These are phyloP conservation scores for Emericellopsis terricola DNA, from an alignment of 495 filamentous ascomycete species.

Conservation along the genomic window DNA sequence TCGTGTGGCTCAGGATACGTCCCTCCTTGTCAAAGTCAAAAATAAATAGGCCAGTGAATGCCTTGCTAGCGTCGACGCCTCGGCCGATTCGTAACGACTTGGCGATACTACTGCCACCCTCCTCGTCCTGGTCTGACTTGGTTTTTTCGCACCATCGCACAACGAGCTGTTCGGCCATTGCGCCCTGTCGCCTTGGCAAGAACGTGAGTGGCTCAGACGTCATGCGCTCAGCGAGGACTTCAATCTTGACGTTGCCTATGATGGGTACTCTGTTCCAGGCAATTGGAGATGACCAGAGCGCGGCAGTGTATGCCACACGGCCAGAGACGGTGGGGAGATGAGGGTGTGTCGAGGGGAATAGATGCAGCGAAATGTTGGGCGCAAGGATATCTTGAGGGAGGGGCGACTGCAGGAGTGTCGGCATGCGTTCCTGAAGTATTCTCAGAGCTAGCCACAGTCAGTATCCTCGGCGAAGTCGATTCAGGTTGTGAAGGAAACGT, in stretches of 20 bases:
- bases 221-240: constrained; percentile 78
- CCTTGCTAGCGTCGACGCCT: constrained; percentile 21
- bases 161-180: constrained; percentile 56
- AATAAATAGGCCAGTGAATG: constrained; percentile 73
- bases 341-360: constrained; percentile 92
- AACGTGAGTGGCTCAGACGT: constrained; percentile 28
- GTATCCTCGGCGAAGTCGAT: too few relatives aligned
- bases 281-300: constrained; percentile 85
- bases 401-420: constrained; percentile 65
- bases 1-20: constrained; percentile 66
- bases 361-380: constrained; percentile 76
- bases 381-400: constrained; percentile 76
- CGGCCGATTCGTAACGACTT: constrained; percentile 2
- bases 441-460: constrained; percentile 58
- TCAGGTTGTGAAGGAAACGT: constrained; percentile 10
- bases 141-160: constrained; percentile 60
- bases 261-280: constrained; percentile 88
- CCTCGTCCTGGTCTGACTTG: constrained; percentile 6
- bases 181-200: constrained; percentile 15
- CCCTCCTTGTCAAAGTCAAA: constrained; percentile 93
- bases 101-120: not conserved
- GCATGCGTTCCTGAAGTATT: constrained; percentile 70
- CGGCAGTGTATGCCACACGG: constrained; percentile 76
- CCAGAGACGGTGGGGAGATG: constrained; percentile 85
- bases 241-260: constrained; percentile 70